phyloP scores from a whole-genome alignment of 257 asterid genomes.

The Perilla frutescens region DNA sequence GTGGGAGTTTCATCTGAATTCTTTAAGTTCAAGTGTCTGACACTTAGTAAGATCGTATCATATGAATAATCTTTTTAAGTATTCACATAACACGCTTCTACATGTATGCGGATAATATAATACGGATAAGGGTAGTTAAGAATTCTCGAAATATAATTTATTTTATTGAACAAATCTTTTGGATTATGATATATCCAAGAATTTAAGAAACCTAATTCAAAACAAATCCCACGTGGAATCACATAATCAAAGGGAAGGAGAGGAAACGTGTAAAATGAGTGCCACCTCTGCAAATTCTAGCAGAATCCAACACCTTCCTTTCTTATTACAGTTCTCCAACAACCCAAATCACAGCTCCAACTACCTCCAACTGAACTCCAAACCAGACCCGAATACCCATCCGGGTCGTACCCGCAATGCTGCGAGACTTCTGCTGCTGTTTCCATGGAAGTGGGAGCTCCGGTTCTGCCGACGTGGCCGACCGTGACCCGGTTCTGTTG shows the following conservation, averaged over 20 bases:
- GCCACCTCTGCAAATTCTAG: conserved; percentile 31
- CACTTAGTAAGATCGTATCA: too few relatives aligned
- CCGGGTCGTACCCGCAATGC: conserved; percentile 38
- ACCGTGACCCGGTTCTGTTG: conserved; percentile 77
- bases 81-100: too few relatives aligned
- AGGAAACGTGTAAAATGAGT: not conserved
- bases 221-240: not conserved
- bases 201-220: not conserved
- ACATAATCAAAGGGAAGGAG: not conserved
- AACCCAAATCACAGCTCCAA: not conserved
- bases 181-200: too few relatives aligned
- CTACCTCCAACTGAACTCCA: conserved; percentile 29
- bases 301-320: not conserved
- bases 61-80: too few relatives aligned
- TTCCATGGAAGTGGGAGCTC: conserved; percentile 43
- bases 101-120: too few relatives aligned
- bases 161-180: too few relatives aligned
- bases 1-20: too few relatives aligned
- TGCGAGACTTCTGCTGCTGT: conserved; percentile 50
- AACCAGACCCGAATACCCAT: conserved; percentile 31
- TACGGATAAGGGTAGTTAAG: too few relatives aligned
- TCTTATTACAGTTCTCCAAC: not conserved
- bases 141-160: too few relatives aligned
- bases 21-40: too few relatives aligned
- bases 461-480: conserved; percentile 50